Evolutionary conservation across 176 grass and related monocot genomes (phyloP), one percentile per base, ranked within the genome.

Genomic region (Eremochloa ophiuroides): DNA sequence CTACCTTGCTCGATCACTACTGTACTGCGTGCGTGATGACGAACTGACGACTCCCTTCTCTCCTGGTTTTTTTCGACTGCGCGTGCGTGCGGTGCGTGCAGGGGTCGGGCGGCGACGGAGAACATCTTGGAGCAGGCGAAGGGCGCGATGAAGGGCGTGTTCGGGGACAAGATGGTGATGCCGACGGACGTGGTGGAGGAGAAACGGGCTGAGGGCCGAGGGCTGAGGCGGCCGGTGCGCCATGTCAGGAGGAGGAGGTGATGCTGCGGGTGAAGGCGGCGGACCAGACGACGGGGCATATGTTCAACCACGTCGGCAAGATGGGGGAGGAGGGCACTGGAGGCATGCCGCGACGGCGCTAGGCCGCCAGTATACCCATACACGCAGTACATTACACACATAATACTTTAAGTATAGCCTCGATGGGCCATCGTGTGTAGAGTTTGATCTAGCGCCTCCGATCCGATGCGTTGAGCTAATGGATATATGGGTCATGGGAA

Each of bases 291-390:
- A 89, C 78, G 2, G 83, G 88, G 27, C 84, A 72, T 44, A 29
- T 17, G 47, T 82, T 90, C 73, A 90, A 86, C 72, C 83, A 86
- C 79, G 88, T 82, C 8, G 83, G 83, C 27, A 25, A 6, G 5
- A 89, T 86, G 73, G 88, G 88, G 1, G 83, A 61, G 22, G 83
- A 86, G 38, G 88, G 88, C 55, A 86, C 83, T 25, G n/a, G n/a
- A n/a, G 83, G 83, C 41, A 35, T 59, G 44, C 47, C 61, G 8
- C 38, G 35, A 4, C 74, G 23, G n/a, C 74, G 75, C 58, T 37
- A 56, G 12, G n/a, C n/a, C n/a, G n/a, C n/a, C n/a, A n/a, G n/a
- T n/a, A n/a, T n/a, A n/a, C n/a, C n/a, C n/a, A n/a, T n/a, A n/a
- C n/a, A n/a, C n/a, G n/a, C n/a, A n/a, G n/a, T n/a, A n/a, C n/a